phyloP scores from a whole-genome alignment of 179 eudicot species.

The Carnegiea gigantea region DNA sequence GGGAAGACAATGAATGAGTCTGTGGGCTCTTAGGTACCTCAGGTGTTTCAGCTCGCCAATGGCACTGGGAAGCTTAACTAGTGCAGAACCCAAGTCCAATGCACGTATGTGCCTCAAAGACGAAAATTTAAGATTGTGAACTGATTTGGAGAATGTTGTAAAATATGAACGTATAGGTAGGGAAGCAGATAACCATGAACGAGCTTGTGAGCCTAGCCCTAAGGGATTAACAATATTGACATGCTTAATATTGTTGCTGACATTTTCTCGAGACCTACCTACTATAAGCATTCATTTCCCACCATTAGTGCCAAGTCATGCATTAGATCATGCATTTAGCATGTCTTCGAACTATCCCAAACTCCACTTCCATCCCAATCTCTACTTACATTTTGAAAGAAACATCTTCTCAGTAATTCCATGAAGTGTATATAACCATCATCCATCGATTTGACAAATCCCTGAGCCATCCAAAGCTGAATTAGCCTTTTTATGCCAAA shows the following conservation, averaged over 20 bases:
- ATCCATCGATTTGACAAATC: background rate
- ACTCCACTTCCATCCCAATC: background rate
- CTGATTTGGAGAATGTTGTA: background rate
- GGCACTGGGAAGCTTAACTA: background rate
- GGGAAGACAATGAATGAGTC: background rate
- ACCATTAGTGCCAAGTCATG: constrained; percentile 12
- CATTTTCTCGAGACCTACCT: too few species aligned
- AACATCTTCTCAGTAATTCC: background rate
- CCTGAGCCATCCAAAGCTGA: background rate
- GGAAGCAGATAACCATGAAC: background rate
- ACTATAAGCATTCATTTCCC: background rate
- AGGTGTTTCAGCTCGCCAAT: constrained; percentile 17
- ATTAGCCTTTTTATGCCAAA: background rate
- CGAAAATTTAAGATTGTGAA: background rate
- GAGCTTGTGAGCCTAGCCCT: background rate
- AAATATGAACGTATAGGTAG: background rate
- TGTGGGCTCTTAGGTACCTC: constrained; percentile 23
- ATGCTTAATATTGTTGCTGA: background rate
- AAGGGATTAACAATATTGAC: background rate
- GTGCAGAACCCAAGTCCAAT: background rate
- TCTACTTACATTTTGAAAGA: background rate
- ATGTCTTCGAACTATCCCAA: background rate
- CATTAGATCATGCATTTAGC: background rate
- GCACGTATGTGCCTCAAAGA: constrained; percentile 1
- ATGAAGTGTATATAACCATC: background rate